phyloP scores from a whole-genome alignment of 768 basidiomycete genomes.

The Rhizopogon roseolus region DNA sequence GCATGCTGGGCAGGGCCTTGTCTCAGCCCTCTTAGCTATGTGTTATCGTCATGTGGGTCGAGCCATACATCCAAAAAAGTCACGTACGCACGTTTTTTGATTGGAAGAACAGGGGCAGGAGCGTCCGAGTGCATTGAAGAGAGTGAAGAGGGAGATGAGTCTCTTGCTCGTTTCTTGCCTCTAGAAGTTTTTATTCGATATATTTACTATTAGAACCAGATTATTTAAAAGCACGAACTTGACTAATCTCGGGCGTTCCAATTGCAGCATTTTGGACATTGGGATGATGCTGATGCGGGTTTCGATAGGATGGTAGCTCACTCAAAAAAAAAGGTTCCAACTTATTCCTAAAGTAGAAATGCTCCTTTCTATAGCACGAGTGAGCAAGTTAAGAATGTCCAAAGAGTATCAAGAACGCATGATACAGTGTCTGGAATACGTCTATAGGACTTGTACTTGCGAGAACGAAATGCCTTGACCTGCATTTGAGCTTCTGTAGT shows the following conservation, averaged over 20 bases:
- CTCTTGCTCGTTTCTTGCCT: conserved; percentile 47
- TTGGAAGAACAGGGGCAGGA: conserved; percentile 19
- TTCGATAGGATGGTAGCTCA: not conserved
- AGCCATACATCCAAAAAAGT: not conserved
- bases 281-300: not conserved
- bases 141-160: conserved; percentile 26
- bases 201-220: not conserved
- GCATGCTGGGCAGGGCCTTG: conserved; percentile 71
- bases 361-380: too few relatives aligned
- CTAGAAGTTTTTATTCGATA: conserved; percentile 14
- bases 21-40: conserved; percentile 69
- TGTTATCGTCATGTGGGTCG: not conserved
- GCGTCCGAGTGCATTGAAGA: conserved; percentile 28
- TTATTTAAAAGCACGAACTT: not conserved
- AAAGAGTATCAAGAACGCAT: too few relatives aligned
- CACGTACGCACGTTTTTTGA: conserved; percentile 45
- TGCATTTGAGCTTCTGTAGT: too few relatives aligned
- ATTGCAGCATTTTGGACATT: not conserved
- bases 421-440: too few relatives aligned
- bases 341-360: too few relatives aligned
- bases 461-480: too few relatives aligned
- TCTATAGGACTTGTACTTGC: too few relatives aligned
- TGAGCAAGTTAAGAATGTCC: too few relatives aligned
- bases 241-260: not conserved
- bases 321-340: too few relatives aligned